phyloP scores from a whole-genome alignment of 2,329 filamentous ascomycete species.

The Pestalotiopsis sp. region DNA sequence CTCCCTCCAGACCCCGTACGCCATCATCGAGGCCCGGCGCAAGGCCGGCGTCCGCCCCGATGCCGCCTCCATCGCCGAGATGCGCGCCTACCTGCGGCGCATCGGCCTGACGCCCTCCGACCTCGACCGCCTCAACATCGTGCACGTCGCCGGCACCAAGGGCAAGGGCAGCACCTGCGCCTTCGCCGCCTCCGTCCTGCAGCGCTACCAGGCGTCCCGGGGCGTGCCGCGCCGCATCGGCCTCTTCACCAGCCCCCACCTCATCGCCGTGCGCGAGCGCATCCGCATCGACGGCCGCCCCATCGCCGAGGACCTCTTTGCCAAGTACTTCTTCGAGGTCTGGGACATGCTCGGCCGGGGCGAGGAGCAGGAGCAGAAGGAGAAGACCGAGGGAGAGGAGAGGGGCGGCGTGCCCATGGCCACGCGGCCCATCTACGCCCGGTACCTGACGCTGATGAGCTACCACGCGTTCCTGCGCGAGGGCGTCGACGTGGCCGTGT shows the following conservation, averaged over 20 bases:
- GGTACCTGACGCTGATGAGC: slow-evolving; percentile 66
- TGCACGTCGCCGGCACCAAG: slow-evolving; percentile 77
- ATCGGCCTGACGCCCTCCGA: slow-evolving; percentile 72
- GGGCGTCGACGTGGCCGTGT: slow-evolving; percentile 63
- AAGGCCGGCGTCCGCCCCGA: slow-evolving; percentile 75
- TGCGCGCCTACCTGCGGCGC: slow-evolving; percentile 74
- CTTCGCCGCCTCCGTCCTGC: slow-evolving; percentile 65
- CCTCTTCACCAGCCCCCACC: slow-evolving; percentile 70
- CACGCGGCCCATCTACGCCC: slow-evolving; percentile 58
- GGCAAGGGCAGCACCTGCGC: slow-evolving; percentile 76
- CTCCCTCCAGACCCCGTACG: slow-evolving; percentile 86
- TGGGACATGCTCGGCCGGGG: slow-evolving; percentile 57
- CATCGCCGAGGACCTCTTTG: slow-evolving; percentile 60
- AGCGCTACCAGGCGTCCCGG: slow-evolving; percentile 44
- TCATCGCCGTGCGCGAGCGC: slow-evolving; percentile 68
- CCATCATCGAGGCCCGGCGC: slow-evolving; percentile 75
- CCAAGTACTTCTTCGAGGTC: slow-evolving; percentile 69
- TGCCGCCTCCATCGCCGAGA: slow-evolving; percentile 72
- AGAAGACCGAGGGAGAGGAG: slow-evolving; percentile 25
- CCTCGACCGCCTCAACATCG: slow-evolving; percentile 63
- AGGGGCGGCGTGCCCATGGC: slow-evolving; percentile 32
- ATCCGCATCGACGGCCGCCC: slow-evolving; percentile 64
- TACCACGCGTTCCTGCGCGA: slow-evolving; percentile 69
- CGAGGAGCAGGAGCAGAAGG: slow-evolving; percentile 24
- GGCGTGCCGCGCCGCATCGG: slow-evolving; percentile 51